Base-by-base conservation (phyloP, 2,329 filamentous ascomycete genomes). In the Coccinonectria pachysandricola region DNA sequence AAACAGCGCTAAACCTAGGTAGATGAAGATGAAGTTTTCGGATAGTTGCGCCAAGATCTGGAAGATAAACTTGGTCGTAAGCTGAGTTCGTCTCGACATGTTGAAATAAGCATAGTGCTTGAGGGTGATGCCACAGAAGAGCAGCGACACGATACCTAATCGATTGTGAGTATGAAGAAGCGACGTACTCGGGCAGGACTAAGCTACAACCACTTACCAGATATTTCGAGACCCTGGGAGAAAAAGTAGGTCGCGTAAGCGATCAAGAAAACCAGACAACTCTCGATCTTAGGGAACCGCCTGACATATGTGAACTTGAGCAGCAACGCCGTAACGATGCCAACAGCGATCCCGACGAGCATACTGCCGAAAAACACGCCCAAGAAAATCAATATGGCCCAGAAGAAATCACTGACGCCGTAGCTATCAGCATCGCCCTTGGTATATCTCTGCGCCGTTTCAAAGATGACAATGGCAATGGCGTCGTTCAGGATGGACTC, bases 21-120 rank as follows among this genome's bases (percentile, higher is more conserved):
- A 98, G 54, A 98, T 98, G 62, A 98, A 98, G 56, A 98, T 98
- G 53, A 98, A 98, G 56, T 98, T 98, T 59, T 98, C 91, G 0
- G 88, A 94, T 23, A 98, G 61, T 56, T 98, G 91, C 4, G 91
- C 84, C 43, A 92, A 78, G 36, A 94, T 79, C 53, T 93, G 85
- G 61, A 98, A 98, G 31, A 95, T 71, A 58, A 93, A 98, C 55
- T 98, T 98, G 27, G 91, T 98, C 10, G 91, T 94, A 37, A 98
- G 76, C 53, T 98, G 91, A 2, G 91, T 96, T 36, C 91, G 79
- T 24, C 91, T 78, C 15, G 91, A 98, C 91, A 98, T 98, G 63
- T 98, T 98, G 68, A 96, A 95, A 60, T 98, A 98, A 36, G 91
- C 91, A 49, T 98, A 98, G 53, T 98, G 91, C 58, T 98, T 98